Evolutionary conservation across 2,329 filamentous ascomycete genomes (phyloP), one percentile per base, ranked within the genome.

Genomic region (Didymella keratinophila): DNA sequence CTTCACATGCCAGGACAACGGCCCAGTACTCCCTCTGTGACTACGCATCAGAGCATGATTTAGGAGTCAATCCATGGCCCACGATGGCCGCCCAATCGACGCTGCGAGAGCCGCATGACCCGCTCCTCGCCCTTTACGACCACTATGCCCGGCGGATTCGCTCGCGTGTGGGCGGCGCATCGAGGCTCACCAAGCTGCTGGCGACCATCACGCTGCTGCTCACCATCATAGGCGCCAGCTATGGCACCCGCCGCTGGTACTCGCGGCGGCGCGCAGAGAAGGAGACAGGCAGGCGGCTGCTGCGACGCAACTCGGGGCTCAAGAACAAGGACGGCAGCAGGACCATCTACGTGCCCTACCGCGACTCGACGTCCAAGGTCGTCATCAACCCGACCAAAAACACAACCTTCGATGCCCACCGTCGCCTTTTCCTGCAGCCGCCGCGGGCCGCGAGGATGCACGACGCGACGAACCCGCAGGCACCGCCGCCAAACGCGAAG

Each of bases 401-500:
- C 20, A 90, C 94, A 34, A 99, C 95, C 0, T 99, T 98, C 74
- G 94, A 99, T 82, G 96, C 95, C 6, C 95, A 99, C 79, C 87
- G 95, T 28, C 86, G 96, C 25, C 83, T 99, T 28, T 99, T 99
- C 75, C 82, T 99, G 46, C 95, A 96, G 70, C 93, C 94, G 1
- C 93, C 93, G 4, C 84, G 92, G 60, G 90, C 93, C 18, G 90
- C 92, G 12, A 90, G 92, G 1, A 83, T 95, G 46, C 83, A 85
- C 37, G 88, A 93, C 75, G 87, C 88, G 5, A 70, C 74, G 43
- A 82, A 80, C 43, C 80, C 82, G 34, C 84, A 86, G 42, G 92
- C 96, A 6, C 95, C 95, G 16, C 91, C 93, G 2, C 86, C 91
- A 10, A 91, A 96, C 75, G 94, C 93, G 3, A 98, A 97, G 76